Percentiles rank a stretch among this genome's conserved stretches.
These are phyloP conservation scores for Fusarium nanum DNA, from an alignment of 2,329 filamentous ascomycete species.

Conservation along the genomic window DNA sequence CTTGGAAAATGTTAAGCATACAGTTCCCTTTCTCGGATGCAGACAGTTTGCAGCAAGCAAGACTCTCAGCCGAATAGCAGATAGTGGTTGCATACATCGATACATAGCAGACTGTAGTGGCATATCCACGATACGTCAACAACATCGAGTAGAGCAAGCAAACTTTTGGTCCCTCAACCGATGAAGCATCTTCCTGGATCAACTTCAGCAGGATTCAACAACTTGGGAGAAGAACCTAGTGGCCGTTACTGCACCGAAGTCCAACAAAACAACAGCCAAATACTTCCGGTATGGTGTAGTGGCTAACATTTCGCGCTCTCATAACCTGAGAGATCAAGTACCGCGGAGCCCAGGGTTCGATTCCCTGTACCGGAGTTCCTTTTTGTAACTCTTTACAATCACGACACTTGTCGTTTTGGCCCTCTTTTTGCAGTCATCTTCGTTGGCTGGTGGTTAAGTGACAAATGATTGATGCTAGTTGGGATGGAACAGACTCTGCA, in stretches of 20 bases:
- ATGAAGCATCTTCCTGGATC: background rate
- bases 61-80: background rate
- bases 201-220: fast-evolving
- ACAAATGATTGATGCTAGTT: no score
- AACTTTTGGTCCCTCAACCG: fast-evolving
- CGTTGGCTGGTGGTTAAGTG: background rate
- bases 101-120: background rate
- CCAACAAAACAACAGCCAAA: background rate
- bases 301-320: slow-evolving; percentile 50
- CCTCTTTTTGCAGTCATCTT: background rate
- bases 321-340: no score
- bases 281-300: slow-evolving; percentile 50
- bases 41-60: background rate
- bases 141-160: background rate
- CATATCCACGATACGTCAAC: background rate
- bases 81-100: background rate
- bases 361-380: no score
- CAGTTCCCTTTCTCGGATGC: background rate
- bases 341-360: no score
- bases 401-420: background rate
- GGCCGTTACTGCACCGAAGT: fast-evolving
- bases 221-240: background rate
- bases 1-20: background rate
- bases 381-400: background rate
- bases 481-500: no score